Conservation (phyloP, 495 filamentous ascomycete genomes). For the Neurospora sp. region DNA sequence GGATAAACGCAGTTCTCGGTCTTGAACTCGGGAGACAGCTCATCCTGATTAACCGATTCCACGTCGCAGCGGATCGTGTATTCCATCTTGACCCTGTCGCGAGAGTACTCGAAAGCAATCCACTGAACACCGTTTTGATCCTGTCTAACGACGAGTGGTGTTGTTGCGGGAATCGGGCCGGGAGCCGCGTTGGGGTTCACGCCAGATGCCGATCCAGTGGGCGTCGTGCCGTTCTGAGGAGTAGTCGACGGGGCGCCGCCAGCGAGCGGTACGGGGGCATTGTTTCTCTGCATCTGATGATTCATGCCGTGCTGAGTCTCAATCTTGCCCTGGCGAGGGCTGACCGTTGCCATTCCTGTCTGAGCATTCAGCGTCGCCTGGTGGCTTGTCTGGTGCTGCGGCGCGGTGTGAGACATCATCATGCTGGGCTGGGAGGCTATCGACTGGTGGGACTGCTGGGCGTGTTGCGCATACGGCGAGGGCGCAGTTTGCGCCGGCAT, state of each 20-base stretch:
- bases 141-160: slow-evolving; percentile 86
- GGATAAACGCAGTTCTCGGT: slow-evolving; percentile 98
- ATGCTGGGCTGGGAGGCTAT: slow-evolving; percentile 44
- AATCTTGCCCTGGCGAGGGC: slow-evolving; percentile 52
- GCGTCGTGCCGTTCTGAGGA: slow-evolving; percentile 41
- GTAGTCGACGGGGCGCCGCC: slow-evolving; percentile 30
- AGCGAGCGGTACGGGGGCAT: slow-evolving; percentile 42
- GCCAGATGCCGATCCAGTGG: slow-evolving; percentile 31
- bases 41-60: slow-evolving; percentile 88
- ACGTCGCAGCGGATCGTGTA: slow-evolving; percentile 98
- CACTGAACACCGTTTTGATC: slow-evolving; percentile 96
- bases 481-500: slow-evolving; percentile 54
- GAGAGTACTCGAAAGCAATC: slow-evolving; percentile 98
- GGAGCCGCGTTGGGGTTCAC: slow-evolving; percentile 87
- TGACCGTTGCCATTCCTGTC: slow-evolving; percentile 43
- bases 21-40: slow-evolving; percentile 79
- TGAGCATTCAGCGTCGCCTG: slow-evolving; percentile 37
- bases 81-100: slow-evolving; percentile 97
- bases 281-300: slow-evolving; percentile 42
- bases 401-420: slow-evolving; percentile 48
- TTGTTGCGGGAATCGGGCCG: slow-evolving; percentile 98
- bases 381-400: slow-evolving; percentile 39
- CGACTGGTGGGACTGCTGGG: slow-evolving; percentile 56
- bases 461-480: slow-evolving; percentile 69
- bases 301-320: slow-evolving; percentile 42